A percentile compares a stretch with the other conserved stretches of the same genome.
These are phyloP conservation scores for Hemisphaericaspora xylanilytica DNA, from an alignment of 1,139 yeast species.

Conservation along the genomic window DNA sequence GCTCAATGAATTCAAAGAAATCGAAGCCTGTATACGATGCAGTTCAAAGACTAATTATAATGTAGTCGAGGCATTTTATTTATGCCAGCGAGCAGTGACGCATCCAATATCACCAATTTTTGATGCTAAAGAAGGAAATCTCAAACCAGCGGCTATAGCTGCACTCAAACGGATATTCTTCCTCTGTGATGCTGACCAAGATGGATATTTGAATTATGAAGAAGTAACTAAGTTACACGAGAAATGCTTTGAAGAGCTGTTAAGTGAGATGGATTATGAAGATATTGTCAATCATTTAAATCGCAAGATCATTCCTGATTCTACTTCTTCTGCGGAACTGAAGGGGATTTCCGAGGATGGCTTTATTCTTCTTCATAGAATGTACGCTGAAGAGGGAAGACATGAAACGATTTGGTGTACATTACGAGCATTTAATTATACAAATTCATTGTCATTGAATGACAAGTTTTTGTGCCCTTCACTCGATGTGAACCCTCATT, in stretches of 20 bases:
- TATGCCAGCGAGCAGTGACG: constrained; percentile 88
- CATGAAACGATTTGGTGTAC: constrained; percentile 98
- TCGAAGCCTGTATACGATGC: constrained; percentile 86
- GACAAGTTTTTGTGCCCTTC: constrained; percentile 77
- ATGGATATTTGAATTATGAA: constrained; percentile 67
- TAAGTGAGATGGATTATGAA: constrained; percentile 28
- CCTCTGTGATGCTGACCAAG: constrained; percentile 85
- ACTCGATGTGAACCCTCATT: constrained; percentile 68
- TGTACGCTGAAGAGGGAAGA: constrained; percentile 85
- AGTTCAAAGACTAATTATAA: constrained; percentile 79
- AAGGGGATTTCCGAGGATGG: constrained; percentile 72
- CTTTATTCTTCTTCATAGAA: constrained; percentile 69
- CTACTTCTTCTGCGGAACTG: constrained; percentile 12
- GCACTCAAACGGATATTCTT: constrained; percentile 83
- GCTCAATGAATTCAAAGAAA: constrained; percentile 86
- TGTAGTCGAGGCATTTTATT: constrained; percentile 84
- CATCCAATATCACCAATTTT: constrained; percentile 93
- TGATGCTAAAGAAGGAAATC: constrained; percentile 82
- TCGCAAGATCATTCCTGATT: constrained; percentile 27
- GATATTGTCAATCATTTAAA: constrained; percentile 28
- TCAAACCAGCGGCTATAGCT: constrained; percentile 72
- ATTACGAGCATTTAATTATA: constrained; percentile 79
- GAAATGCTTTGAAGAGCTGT: constrained; percentile 64
- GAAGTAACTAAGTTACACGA: constrained; percentile 70
- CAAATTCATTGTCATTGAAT: constrained; percentile 82